These are phyloP conservation scores for Leccinum pallidistipes DNA, from an alignment of 1,284 basidiomycete genomes.

Conservation along the genomic window DNA sequence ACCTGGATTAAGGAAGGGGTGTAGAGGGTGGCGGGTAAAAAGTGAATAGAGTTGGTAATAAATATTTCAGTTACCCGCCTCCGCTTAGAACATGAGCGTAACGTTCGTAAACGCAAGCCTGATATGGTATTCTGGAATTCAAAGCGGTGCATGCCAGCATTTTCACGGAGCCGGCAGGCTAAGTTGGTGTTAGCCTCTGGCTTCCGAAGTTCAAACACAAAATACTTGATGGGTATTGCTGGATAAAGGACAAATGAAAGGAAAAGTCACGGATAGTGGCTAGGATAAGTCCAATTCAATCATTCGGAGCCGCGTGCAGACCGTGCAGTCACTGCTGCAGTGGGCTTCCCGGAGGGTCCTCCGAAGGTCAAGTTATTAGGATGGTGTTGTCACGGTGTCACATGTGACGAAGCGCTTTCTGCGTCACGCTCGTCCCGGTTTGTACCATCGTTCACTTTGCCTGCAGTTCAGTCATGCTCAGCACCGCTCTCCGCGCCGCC, in stretches of 20 bases:
- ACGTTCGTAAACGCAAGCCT: slow-evolving; percentile 36
- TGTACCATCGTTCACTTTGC: slow-evolving; percentile 20
- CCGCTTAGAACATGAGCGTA: slow-evolving; percentile 15
- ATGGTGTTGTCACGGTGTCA: slow-evolving; percentile 20
- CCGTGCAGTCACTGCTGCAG: neutral
- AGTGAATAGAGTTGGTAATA: too few species aligned
- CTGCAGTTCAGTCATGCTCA: slow-evolving; percentile 40
- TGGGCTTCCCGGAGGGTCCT: too few species aligned
- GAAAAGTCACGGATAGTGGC: neutral
- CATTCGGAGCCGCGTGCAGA: neutral
- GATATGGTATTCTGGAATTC: slow-evolving; percentile 15
- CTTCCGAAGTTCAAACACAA: too few species aligned
- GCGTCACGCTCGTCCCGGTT: slow-evolving; percentile 32
- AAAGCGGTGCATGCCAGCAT: neutral
- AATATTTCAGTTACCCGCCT: neutral
- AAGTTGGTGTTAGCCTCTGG: too few species aligned
- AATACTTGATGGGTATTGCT: neutral
- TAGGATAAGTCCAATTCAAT: neutral
- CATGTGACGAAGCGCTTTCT: slow-evolving; percentile 26
- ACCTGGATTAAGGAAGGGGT: slow-evolving; percentile 5
- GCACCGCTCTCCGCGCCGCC: slow-evolving; percentile 38
- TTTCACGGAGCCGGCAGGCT: neutral
- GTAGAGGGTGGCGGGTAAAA: slow-evolving; percentile 14
- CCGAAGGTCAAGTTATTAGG: neutral
- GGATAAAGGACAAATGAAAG: neutral